A percentile compares a stretch with the other conserved stretches of the same genome.
Conservation (phyloP, 352 stramenopile species). For the Pythium sp. region DNA sequence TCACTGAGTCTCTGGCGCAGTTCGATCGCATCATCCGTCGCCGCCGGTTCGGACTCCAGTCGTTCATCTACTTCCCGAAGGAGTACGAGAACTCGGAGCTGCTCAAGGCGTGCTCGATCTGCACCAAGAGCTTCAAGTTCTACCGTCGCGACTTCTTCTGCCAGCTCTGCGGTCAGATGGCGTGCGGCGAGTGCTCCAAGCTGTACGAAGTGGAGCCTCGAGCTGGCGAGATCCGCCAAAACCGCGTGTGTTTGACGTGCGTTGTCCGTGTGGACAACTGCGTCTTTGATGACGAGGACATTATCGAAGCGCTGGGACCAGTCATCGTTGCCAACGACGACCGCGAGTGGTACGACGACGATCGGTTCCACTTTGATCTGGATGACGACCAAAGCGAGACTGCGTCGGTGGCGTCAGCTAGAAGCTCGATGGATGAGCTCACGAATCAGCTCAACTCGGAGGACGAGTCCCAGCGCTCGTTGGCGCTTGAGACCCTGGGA, state of each 20-base stretch:
- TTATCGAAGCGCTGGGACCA: constrained; percentile 40
- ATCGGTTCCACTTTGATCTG: constrained; percentile 13
- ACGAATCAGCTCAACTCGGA: constrained; percentile 38
- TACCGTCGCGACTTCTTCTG: constrained; percentile 48
- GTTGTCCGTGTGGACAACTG: constrained; percentile 44
- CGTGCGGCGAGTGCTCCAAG: constrained; percentile 41
- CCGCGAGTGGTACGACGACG: constrained; percentile 34
- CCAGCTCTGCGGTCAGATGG: no score
- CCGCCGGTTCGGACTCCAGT: constrained; percentile 64
- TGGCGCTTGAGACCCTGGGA: no score
- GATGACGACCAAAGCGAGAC: constrained; percentile 5
- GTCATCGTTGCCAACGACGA: constrained; percentile 41
- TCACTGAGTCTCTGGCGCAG: constrained; percentile 47
- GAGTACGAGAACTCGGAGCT: constrained; percentile 27
- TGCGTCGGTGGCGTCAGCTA: background rate
- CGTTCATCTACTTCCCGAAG: constrained; percentile 59
- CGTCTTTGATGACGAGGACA: constrained; percentile 44
- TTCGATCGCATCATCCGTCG: constrained; percentile 60
- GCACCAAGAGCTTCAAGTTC: constrained; percentile 40
- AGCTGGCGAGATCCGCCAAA: constrained; percentile 37
- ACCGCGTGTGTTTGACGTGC: constrained; percentile 40
- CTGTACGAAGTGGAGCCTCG: constrained; percentile 43
- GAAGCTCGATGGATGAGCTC: constrained; percentile 22
- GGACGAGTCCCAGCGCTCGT: constrained; percentile 32
- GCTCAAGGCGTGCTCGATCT: constrained; percentile 40